Conservation (phyloP, 805 yeast species). For the Zygoascus tannicola region DNA sequence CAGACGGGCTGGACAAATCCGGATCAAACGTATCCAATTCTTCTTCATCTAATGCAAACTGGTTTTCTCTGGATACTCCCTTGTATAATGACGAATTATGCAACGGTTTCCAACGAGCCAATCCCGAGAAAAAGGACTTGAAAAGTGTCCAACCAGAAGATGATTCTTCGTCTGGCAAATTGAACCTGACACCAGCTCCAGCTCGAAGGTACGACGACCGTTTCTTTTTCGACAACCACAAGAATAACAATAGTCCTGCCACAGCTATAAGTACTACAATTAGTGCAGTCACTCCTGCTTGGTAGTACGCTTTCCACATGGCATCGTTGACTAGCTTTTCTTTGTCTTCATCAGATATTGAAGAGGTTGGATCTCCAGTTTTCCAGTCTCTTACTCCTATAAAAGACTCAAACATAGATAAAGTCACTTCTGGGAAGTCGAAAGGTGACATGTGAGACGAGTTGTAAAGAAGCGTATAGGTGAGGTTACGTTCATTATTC, state of each 20-base stretch:
- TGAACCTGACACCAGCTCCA: neutral
- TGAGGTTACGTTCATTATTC: constrained; percentile 58
- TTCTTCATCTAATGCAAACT: constrained; percentile 1
- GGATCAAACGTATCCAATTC: neutral
- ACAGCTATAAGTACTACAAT: constrained; percentile 25
- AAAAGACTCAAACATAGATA: constrained; percentile 55
- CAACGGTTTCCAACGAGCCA: constrained; percentile 17
- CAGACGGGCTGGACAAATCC: too few relatives aligned
- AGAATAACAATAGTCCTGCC: constrained; percentile 13
- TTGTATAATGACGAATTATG: neutral
- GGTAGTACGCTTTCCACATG: constrained; percentile 28
- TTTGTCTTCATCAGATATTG: constrained; percentile 7
- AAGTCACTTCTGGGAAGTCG: constrained; percentile 60
- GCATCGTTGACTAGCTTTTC: constrained; percentile 26
- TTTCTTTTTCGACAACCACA: constrained; percentile 11
- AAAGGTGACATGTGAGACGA: constrained; percentile 94
- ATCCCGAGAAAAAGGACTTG: constrained; percentile 13
- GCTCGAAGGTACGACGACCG: neutral
- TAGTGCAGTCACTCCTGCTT: constrained; percentile 32
- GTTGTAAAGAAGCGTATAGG: constrained; percentile 62
- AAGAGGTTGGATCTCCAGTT: constrained; percentile 2
- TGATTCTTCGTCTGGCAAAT: neutral
- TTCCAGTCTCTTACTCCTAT: constrained; percentile 20
- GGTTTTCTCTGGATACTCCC: neutral
- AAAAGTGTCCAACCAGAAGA: constrained; percentile 5